Percentiles rank a stretch among this genome's conserved stretches.
Evolutionary conservation across 306 rosid genomes (phyloP).

Genomic region (Quercus glauca): DNA sequence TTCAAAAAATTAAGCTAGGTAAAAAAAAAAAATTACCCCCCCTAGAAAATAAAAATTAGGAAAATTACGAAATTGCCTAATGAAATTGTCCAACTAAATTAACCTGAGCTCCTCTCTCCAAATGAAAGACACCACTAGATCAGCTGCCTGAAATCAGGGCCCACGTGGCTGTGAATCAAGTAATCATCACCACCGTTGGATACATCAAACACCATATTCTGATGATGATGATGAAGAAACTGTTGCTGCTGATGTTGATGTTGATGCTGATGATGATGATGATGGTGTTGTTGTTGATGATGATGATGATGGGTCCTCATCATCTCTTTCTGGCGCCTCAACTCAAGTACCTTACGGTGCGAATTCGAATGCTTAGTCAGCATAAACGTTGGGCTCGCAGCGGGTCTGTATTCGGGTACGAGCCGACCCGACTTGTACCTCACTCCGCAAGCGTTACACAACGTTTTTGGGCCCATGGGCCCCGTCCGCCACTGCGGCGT

Average conservation of each 20-base stretch:
- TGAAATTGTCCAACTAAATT: constrained; percentile 22
- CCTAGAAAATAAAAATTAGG: constrained; percentile 7
- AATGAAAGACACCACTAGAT: constrained; percentile 35
- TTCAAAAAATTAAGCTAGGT: constrained; percentile 9
- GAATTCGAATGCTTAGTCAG: constrained; percentile 94
- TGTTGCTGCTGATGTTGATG: constrained; percentile 41
- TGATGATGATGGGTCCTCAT: constrained; percentile 36
- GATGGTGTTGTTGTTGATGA: constrained; percentile 23
- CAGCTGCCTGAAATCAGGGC: constrained; percentile 60
- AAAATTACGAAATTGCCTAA: constrained; percentile 10
- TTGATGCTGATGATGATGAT: constrained; percentile 13
- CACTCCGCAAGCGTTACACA: constrained; percentile 87
- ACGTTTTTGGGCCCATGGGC: constrained; percentile 80
- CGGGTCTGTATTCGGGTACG: constrained; percentile 91
- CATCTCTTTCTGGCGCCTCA: constrained; percentile 85
- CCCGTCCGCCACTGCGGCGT: constrained; percentile 97
- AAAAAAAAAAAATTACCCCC: not conserved
- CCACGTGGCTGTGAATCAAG: constrained; percentile 72
- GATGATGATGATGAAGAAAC: constrained; percentile 44
- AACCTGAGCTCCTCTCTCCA: not conserved
- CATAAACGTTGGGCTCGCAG: constrained; percentile 87
- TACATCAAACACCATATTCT: constrained; percentile 51
- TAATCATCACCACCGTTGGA: constrained; percentile 72
- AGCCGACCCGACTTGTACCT: constrained; percentile 81
- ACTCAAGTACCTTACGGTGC: constrained; percentile 88